Conservation (phyloP, 2,329 filamentous ascomycete genomes). For the Hypoxylon sp. region DNA sequence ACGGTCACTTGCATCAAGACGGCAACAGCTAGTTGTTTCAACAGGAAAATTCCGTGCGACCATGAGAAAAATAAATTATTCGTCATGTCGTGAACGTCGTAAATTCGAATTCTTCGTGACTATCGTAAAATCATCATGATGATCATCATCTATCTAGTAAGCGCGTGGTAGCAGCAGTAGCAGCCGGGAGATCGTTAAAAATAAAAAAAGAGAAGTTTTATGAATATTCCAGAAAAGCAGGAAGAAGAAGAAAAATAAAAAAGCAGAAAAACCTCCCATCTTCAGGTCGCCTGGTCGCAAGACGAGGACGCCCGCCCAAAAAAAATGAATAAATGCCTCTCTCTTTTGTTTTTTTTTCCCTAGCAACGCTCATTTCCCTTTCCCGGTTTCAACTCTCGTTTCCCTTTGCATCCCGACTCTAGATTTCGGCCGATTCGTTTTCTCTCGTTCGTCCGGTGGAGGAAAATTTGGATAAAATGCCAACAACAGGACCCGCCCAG, state of each 20-base stretch:
- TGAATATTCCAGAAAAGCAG: slow-evolving; percentile 28
- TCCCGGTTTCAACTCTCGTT: slow-evolving; percentile 26
- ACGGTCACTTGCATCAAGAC: slow-evolving; percentile 24
- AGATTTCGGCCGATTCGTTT: slow-evolving; percentile 31
- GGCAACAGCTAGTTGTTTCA: slow-evolving; percentile 1
- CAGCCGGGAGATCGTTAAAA: slow-evolving; percentile 48
- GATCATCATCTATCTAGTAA: slow-evolving; percentile 51
- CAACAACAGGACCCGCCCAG: slow-evolving; percentile 18
- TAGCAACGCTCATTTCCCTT: slow-evolving; percentile 15
- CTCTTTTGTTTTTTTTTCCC: slow-evolving; percentile 28
- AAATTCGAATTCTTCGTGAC: slow-evolving; percentile 47
- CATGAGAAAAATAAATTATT: slow-evolving; percentile 28
- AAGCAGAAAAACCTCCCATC: slow-evolving; percentile 28
- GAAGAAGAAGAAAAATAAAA: slow-evolving; percentile 28
- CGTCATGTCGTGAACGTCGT: slow-evolving; percentile 43
- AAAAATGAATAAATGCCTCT: slow-evolving; percentile 27
- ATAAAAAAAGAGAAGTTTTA: slow-evolving; percentile 40
- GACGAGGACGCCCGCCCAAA: slow-evolving; percentile 29
- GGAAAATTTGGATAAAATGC: slow-evolving; percentile 20
- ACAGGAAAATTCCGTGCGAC: slow-evolving; percentile 28
- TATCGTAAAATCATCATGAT: slow-evolving; percentile 49
- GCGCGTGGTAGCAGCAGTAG: not conserved
- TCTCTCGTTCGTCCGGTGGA: slow-evolving; percentile 28
- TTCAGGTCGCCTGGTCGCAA: slow-evolving; percentile 17
- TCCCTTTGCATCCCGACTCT: slow-evolving; percentile 32